Evolutionary conservation across 495 filamentous ascomycete genomes (phyloP).

Genomic region (Entonaema liquescens): DNA sequence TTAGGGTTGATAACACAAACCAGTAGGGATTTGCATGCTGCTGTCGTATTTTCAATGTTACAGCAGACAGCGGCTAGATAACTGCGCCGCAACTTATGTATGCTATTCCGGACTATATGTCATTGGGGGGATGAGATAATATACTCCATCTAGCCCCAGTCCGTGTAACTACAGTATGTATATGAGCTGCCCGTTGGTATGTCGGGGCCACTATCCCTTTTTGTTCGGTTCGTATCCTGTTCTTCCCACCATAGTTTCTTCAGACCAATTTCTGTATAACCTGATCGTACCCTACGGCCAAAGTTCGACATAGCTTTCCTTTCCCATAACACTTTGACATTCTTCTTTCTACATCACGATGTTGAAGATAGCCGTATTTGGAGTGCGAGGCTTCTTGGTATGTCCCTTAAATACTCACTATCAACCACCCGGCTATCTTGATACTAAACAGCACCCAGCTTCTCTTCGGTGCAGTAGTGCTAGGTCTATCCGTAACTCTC

Average conservation of each 20-base stretch:
- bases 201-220: background rate
- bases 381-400: constrained; percentile 30
- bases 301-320: too few species aligned
- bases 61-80: background rate
- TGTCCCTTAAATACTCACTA: background rate
- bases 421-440: background rate
- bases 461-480: constrained; percentile 56
- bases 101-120: background rate
- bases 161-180: background rate
- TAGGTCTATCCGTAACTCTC: constrained; percentile 58
- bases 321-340: background rate
- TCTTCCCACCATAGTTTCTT: background rate
- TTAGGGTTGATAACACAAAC: background rate
- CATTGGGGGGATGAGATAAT: background rate
- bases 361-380: constrained; percentile 28
- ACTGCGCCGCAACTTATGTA: background rate
- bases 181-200: background rate
- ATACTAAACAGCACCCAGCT: constrained; percentile 44
- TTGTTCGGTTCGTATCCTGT: background rate
- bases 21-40: too few species aligned
- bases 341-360: constrained; percentile 8
- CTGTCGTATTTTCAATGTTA: background rate
- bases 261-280: background rate
- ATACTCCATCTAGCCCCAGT: background rate
- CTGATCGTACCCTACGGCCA: background rate